Base-by-base conservation (phyloP, 2,329 filamentous ascomycete genomes). In the Paraphoma chrysanthemicola region DNA sequence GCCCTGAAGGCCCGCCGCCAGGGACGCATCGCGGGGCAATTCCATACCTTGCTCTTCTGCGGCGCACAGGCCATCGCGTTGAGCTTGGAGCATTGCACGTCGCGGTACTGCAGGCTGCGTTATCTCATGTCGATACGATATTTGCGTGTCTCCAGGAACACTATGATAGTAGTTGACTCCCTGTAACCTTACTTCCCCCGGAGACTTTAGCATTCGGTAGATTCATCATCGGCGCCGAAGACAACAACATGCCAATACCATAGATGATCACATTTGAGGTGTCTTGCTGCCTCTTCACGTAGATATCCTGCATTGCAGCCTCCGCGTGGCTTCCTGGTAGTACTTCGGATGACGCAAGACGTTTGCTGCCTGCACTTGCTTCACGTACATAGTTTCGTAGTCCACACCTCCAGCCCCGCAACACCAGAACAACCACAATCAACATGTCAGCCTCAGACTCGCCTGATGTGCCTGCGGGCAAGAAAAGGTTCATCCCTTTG, bases 401-500 rank as follows among this genome's bases (percentile, higher is more conserved):
- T 14, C 42, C 33, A 28, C 29, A n/a, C 30, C 10, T 47, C 52
- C 46, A 31, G 29, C 53, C 56, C 59, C 55, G 54, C 59, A 61
- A 54, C 57, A 53, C 53, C 53, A 60, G 49, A 31, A 10, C 51
- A 29, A 38, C 55, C 39, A n/a, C 43, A 39, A 53, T 14, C 54
- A 64, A 36, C 48, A 77, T 76, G 73, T 65, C 71, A 8, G 60
- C 60, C 1, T 66, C 68, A 39, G 57, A 69, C 17, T 69, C 66
- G 17, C 69, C 73, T 28, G 72, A 74, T 59, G 63, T 68, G 14
- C 73, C 73, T n/a, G 61, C 55, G 11, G 66, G 57, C 48, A 62
- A 56, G 58, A 78, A 77, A 67, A 67, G 71, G 55, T 78, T 78
- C 61, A 64, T 78, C 51, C 75, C 75, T 58, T 68, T 78, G 18